Evolutionary conservation across 768 basidiomycete genomes (phyloP).

Genomic region (Mycena venus): DNA sequence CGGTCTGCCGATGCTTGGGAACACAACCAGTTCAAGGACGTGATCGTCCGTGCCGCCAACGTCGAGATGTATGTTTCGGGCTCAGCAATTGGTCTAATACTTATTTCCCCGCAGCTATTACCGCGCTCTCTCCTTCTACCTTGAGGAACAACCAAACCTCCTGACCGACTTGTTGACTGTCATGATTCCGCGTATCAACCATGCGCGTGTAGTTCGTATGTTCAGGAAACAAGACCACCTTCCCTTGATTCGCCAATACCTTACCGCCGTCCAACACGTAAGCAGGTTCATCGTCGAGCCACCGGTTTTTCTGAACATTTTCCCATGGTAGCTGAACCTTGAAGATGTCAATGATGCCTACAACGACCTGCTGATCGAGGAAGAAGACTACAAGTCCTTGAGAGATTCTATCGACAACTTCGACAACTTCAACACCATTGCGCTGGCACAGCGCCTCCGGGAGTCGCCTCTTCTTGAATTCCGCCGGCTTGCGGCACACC

Average conservation of each 20-base stretch:
- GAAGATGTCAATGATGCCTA: constrained; percentile 98
- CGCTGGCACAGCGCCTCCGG: constrained; percentile 88
- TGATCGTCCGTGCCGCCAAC: constrained; percentile 96
- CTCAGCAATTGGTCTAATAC: background rate
- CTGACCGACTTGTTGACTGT: constrained; percentile 94
- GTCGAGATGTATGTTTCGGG: constrained; percentile 85
- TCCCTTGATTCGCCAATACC: constrained; percentile 94
- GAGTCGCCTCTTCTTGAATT: constrained; percentile 95
- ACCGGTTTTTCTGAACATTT: constrained; percentile 14
- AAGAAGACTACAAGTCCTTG: constrained; percentile 98
- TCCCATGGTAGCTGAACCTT: constrained; percentile 81
- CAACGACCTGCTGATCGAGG: constrained; percentile 98
- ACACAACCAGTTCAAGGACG: constrained; percentile 99
- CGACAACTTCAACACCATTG: constrained; percentile 96
- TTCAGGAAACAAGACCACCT: constrained; percentile 97
- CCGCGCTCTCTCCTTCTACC: constrained; percentile 94
- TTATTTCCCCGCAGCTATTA: constrained; percentile 76
- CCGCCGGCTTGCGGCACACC: constrained; percentile 92
- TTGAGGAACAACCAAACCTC: constrained; percentile 92
- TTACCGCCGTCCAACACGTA: constrained; percentile 96
- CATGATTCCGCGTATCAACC: constrained; percentile 94
- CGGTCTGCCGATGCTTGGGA: constrained; percentile 99
- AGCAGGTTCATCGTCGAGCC: constrained; percentile 37
- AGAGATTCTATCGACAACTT: constrained; percentile 98
- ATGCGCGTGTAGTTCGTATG: constrained; percentile 94